Evolutionary conservation across 1,139 yeast genomes (phyloP), one percentile per base, ranked within the genome.

Genomic region (Suzukiozyma palmioleophila): DNA sequence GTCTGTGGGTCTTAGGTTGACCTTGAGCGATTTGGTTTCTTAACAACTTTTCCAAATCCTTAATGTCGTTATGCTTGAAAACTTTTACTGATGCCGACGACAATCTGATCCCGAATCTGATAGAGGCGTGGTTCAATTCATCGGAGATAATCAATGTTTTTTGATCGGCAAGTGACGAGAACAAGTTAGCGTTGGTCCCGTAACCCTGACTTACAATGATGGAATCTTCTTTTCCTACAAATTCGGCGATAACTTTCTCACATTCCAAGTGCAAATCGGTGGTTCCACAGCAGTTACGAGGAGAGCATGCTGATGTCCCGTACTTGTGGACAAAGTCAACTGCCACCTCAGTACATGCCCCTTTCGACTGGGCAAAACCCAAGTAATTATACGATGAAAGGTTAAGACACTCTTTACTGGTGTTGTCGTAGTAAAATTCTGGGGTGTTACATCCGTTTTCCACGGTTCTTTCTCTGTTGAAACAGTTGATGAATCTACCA

Each of bases 321-420:
- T 82, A 82, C 34, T 79, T 66, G 10, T 76, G 69, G 36, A 88
- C 74, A 30, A 79, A 63, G 34, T 75, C 66, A 46, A 85, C 70
- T 5, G 97, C 85, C 39, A 74, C 75, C 48, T 84, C 92, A 7
- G 97, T 89, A 64, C 99, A 92, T 41, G 73, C 76, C 46, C 99
- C 99, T 49, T 81, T 83, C 37, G 95, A 84, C 64, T 92, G 98
- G 24, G 96, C 98, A 66, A 94, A 92, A 1, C 99, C 99, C 46
- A 92, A 75, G 61, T 92, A 92, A 62, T 92, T 92, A 65, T 92
- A 92, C 2, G 96, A 84, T 1, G 96, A 82, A 48, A 94, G 73
- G 57, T 92, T 92, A 48, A 92, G 72, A 59, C 96, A 88, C 49
- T 84, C 84, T 8, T 78, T 75, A 4, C 82, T 72, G 12, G 80